Conservation (phyloP, 2,329 filamentous ascomycete species). For the Rhynchosporium graminicola region DNA sequence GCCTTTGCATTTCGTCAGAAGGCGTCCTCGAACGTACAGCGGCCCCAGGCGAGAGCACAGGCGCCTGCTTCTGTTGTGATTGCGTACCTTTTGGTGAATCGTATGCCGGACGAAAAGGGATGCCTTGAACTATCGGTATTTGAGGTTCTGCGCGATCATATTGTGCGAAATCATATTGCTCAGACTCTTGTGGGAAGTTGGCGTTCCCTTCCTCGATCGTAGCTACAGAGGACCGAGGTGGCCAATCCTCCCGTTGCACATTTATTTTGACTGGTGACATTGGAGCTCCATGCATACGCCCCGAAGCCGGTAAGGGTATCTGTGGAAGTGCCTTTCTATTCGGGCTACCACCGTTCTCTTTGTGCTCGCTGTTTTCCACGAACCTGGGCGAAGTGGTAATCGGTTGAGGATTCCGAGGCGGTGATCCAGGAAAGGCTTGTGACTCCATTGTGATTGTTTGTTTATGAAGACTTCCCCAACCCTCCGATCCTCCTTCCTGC, state of each 20-base stretch:
- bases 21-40: conserved; percentile 30
- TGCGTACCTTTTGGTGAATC: conserved; percentile 29
- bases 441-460: conserved; percentile 29
- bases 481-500: background rate
- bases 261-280: conserved; percentile 59
- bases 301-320: conserved; percentile 32
- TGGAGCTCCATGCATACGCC: conserved; percentile 51
- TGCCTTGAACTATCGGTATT: conserved; percentile 30
- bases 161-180: conserved; percentile 23
- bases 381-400: conserved; percentile 17
- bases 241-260: conserved; percentile 55
- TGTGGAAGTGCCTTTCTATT: conserved; percentile 28
- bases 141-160: conserved; percentile 16
- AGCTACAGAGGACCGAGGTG: conserved; percentile 52
- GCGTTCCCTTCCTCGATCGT: conserved; percentile 47
- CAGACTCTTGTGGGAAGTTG: conserved; percentile 25
- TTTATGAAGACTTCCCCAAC: no score
- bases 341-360: conserved; percentile 31
- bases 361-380: conserved; percentile 27
- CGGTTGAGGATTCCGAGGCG: conserved; percentile 26
- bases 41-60: conserved; percentile 36
- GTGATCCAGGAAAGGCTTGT: conserved; percentile 27
- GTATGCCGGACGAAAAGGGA: conserved; percentile 37
- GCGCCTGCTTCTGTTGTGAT: conserved; percentile 39
- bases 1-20: conserved; percentile 28